Evolutionary conservation across 257 asterid species (phyloP).

Genomic region (Gentiana macrophylla): DNA sequence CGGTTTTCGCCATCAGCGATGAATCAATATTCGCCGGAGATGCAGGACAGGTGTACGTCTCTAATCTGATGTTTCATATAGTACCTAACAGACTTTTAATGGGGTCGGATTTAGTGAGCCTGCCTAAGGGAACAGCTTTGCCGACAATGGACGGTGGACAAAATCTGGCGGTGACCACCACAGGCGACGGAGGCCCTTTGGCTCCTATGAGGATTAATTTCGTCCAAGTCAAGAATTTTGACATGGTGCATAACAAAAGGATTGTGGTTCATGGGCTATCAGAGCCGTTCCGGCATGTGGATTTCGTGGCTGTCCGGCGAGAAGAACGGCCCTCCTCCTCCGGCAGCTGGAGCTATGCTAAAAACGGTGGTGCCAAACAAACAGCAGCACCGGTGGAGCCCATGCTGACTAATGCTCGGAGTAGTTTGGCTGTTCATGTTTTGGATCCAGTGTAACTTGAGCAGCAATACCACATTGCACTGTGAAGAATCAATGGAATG

Average conservation of each 20-base stretch:
- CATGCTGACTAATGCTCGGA: too few relatives aligned
- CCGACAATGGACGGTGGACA: slow-evolving; percentile 49
- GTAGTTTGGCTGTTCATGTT: too few relatives aligned
- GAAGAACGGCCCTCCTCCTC: not conserved
- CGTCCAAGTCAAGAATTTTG: slow-evolving; percentile 36
- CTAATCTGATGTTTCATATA: slow-evolving; percentile 48
- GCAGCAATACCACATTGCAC: too few relatives aligned
- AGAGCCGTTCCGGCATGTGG: slow-evolving; percentile 38
- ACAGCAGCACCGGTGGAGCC: not conserved
- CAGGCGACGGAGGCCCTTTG: slow-evolving; percentile 50
- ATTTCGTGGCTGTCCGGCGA: slow-evolving; percentile 4
- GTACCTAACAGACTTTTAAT: slow-evolving; percentile 48
- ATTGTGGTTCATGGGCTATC: slow-evolving; percentile 63
- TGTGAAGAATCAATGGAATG: too few relatives aligned
- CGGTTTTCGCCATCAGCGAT: slow-evolving; percentile 69
- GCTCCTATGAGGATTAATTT: slow-evolving; percentile 60
- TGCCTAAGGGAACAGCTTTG: slow-evolving; percentile 32
- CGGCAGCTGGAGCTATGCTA: not conserved
- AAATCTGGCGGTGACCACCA: slow-evolving; percentile 51
- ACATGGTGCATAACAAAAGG: slow-evolving; percentile 46
- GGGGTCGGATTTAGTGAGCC: slow-evolving; percentile 33
- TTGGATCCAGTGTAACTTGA: too few relatives aligned
- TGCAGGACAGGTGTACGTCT: slow-evolving; percentile 42
- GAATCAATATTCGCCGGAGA: slow-evolving; percentile 49
- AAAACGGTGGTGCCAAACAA: not conserved